These are phyloP conservation scores for Acacia acuminata DNA, from an alignment of 306 rosid genomes.

Conservation along the genomic window DNA sequence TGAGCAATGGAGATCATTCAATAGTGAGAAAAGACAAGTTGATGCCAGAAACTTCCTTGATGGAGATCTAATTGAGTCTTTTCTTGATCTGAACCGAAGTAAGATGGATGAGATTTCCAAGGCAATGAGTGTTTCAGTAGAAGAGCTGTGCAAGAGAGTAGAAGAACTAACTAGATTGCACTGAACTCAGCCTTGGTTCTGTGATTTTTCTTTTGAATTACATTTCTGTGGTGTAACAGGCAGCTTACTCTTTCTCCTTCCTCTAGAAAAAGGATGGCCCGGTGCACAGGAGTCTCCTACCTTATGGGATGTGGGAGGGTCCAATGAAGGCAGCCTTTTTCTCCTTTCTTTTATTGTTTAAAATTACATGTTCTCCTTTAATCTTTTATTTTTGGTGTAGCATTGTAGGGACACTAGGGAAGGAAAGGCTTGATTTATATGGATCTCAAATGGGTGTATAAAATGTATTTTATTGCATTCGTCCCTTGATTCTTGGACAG, in stretches of 20 bases:
- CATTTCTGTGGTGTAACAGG: neutral
- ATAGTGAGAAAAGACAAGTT: constrained; percentile 81
- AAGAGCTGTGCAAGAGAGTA: constrained; percentile 93
- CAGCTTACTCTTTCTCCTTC: neutral
- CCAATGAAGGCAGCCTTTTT: no score
- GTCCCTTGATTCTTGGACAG: neutral
- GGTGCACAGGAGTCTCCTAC: no score
- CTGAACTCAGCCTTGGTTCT: constrained; percentile 33
- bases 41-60: constrained; percentile 89
- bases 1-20: constrained; percentile 98
- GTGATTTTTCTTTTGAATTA: constrained; percentile 10
- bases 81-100: constrained; percentile 80
- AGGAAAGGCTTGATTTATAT: neutral
- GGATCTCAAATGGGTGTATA: constrained; percentile 1
- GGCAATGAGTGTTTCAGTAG: constrained; percentile 76
- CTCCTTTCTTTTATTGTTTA: neutral
- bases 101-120: constrained; percentile 91
- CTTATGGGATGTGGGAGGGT: no score
- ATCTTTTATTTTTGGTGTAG: neutral
- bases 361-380: neutral
- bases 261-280: no score
- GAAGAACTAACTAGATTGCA: constrained; percentile 96
- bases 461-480: neutral
- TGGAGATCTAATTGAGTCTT: constrained; percentile 95
- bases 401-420: neutral